phyloP scores from a whole-genome alignment of 306 rosid species.

The Trifolium repens region DNA sequence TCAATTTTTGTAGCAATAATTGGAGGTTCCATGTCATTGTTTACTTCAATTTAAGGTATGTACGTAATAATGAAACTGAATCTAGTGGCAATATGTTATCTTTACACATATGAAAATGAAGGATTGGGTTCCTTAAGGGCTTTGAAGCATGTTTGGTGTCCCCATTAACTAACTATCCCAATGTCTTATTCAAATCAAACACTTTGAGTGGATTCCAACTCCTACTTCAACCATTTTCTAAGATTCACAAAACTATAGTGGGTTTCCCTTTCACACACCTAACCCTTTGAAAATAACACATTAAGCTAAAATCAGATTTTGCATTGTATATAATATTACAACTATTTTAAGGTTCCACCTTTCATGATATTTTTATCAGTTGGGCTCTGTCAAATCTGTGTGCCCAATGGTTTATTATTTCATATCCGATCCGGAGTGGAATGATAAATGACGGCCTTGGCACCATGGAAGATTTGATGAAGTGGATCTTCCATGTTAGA shows the following conservation, averaged over 20 bases:
- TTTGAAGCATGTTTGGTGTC: conserved; percentile 60
- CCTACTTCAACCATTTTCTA: conserved; percentile 72
- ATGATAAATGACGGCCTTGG: no score
- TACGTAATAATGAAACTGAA: conserved; percentile 55
- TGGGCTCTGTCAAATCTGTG: conserved; percentile 70
- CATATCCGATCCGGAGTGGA: no score
- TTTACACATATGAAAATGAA: conserved; percentile 67
- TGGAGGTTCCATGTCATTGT: conserved; percentile 46
- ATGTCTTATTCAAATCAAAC: conserved; percentile 68
- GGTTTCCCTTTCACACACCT: conserved; percentile 93
- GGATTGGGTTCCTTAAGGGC: conserved; percentile 42
- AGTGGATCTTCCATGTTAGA: no score
- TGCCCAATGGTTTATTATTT: conserved; percentile 56
- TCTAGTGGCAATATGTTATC: conserved; percentile 58
- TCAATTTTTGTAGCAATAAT: conserved; percentile 54
- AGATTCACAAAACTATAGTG: conserved; percentile 61
- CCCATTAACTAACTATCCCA: conserved; percentile 50
- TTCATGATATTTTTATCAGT: conserved; percentile 45
- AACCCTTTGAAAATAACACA: conserved; percentile 64
- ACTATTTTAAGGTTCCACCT: conserved; percentile 51
- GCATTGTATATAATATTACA: conserved; percentile 32
- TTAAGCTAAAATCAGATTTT: conserved; percentile 48
- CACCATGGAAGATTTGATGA: no score
- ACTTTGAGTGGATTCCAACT: conserved; percentile 96
- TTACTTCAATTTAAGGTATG: conserved; percentile 50